Evolutionary conservation across 805 yeast species (phyloP), one percentile per base, ranked within the genome.

Genomic region (Schwanniomyces sp.): DNA sequence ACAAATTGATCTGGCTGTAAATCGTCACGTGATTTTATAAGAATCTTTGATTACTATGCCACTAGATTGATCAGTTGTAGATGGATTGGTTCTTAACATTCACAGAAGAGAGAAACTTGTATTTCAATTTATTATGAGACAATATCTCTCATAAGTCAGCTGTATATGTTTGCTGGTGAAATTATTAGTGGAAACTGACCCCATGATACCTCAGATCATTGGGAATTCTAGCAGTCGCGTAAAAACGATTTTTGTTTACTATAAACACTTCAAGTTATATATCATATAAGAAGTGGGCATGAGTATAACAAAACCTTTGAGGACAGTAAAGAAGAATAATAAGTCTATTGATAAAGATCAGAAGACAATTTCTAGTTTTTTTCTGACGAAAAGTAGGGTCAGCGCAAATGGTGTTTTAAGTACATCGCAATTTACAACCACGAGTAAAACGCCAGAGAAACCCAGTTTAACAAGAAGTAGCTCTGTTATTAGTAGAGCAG

Each of bases 301-400:
- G 47, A 47, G 47, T 34, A 16, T 44, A 18, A 34, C 47, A 9
- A 45, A 44, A 37, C 48, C 52, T n/a, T 41, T 18, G 26, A 45
- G 34, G 27, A 44, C 46, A 5, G 44, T 41, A n/a, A 49, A 39
- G 38, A 41, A 39, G 34, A 34, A 21, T 8, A 25, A 7, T 10
- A 45, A 40, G 28, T n/a, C 34, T 10, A 14, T 27, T 8, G 48
- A 39, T 24, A 41, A 34, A 41, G 28, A 40, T 3, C 74, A 68
- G 54, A 48, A 56, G 41, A 56, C 52, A 46, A 66, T 69, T 12
- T 53, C 67, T 6, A 61, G 62, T 43, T 69, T 67, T 54, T 69
- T 68, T 41, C 44, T 44, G 34, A 34, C 29, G 8, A 27, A n/a
- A 16, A 17, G 14, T 6, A 36, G 8, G n/a, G 6, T 7, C n/a